Base-by-base conservation (phyloP, 805 yeast species). In the Jamesozyma spencerorum region DNA sequence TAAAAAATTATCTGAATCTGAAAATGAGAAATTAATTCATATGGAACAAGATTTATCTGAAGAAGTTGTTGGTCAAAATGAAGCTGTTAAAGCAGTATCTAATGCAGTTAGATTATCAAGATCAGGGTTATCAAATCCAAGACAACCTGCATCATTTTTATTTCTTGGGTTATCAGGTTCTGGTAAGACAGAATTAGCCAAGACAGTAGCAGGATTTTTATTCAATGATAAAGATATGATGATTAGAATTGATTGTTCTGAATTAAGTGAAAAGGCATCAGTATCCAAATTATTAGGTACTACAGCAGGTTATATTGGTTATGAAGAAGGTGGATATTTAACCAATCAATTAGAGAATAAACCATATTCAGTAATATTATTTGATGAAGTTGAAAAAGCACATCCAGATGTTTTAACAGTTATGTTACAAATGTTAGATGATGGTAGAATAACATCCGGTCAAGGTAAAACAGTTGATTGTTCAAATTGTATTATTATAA, bases 311-410 rank as follows among this genome's bases (percentile, higher is more conserved):
- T 83, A 84, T 54, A 83, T 92, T 53, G 98, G 98, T 31, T 94
- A 84, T 62, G 97, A 88, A 60, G 96, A 92, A 63, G 98, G 98
- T 62, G 98, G 98, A 49, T 75, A 90, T 52, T 72, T 92, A 50
- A 92, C 98, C 5, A 94, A 92, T 55, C 95, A 92, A 49, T 71
- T 92, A 42, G 74, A 85, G 46, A 76, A 96, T 57, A 81, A 82
- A 46, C 98, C 98, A 42, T 92, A 92, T 66, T 85, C 97, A 5
- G 98, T 92, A n/a, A 73, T 92, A 31, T 71, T 92, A 46, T 92
- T 92, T 57, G 98, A 92, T 65, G 98, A 92, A 68, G 95, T 92
- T 42, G 98, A 92, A 60, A 92, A 92, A 65, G 98, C 98, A 14
- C 95, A 95, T 5, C 98, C 98, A 1, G 97, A 90, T 61, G 98